phyloP scores from a whole-genome alignment of 2,329 filamentous ascomycete genomes.

The Pseudogymnoascus sp. region DNA sequence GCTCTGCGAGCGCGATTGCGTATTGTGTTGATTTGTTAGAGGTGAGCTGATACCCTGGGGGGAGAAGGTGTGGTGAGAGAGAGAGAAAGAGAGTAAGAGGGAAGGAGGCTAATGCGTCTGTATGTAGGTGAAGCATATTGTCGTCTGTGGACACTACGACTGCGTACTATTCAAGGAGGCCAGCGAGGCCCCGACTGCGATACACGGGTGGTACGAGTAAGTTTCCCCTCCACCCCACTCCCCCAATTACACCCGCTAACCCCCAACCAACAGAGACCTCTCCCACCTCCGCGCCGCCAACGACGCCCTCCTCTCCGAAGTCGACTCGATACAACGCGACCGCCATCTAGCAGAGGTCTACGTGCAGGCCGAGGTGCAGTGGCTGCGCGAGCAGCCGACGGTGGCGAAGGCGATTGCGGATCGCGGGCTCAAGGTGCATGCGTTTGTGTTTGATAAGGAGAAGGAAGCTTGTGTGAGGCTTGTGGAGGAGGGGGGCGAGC shows the following conservation, averaged over 20 bases:
- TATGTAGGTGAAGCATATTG: conserved; percentile 41
- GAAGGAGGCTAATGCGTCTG: neutral
- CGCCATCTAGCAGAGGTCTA: conserved; percentile 53
- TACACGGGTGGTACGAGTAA: conserved; percentile 45
- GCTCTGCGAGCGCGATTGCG: conserved; percentile 51
- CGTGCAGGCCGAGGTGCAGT: conserved; percentile 47
- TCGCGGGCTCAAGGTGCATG: no score
- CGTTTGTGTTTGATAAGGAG: no score
- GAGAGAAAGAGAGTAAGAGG: no score
- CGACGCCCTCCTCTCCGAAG: conserved; percentile 9
- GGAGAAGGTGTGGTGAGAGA: no score
- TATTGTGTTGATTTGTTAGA: conserved; percentile 54
- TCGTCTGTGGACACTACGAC: conserved; percentile 46
- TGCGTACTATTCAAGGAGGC: conserved; percentile 44
- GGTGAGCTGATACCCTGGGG: conserved; percentile 29
- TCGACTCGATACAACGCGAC: conserved; percentile 32
- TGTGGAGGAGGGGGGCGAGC: conserved; percentile 27
- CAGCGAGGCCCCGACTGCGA: conserved; percentile 29
- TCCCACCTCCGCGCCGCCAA: conserved; percentile 18
- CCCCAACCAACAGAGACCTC: conserved; percentile 15
- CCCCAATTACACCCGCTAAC: neutral
- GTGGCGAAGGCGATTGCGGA: conserved; percentile 52
- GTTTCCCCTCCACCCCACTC: conserved; percentile 22
- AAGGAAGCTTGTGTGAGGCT: no score
- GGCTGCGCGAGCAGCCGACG: conserved; percentile 47